Evolutionary conservation across 1,284 basidiomycete species (phyloP), one percentile per base, ranked within the genome.

Genomic region (Marasmius oreades): DNA sequence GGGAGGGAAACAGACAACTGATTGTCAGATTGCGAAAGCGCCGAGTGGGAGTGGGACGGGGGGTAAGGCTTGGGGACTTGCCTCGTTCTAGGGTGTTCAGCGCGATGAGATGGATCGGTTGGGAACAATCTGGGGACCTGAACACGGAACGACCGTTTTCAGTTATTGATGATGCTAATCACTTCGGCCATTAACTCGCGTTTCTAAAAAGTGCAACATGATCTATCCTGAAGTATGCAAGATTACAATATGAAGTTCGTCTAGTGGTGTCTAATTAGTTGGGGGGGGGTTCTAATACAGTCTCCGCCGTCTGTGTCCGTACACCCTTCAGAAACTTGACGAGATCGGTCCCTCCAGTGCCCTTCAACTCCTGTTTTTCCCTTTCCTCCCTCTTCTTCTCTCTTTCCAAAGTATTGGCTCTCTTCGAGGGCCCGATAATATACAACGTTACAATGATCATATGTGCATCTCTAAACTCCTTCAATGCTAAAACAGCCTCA

Each of bases 341-440:
- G 51, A 95, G 73, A 54, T 89, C 82, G 1, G 93, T 95, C 0
- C 94, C 94, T 1, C 94, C 94, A 0, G 94, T 96, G 1, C 93
- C 93, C 64, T 83, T 84, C 58, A 92, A 56, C 5, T 66, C 63
- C 1, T 53, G 44, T 50, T 61, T 56, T 64, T 57, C 70, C 64
- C 52, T 34, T 26, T 46, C 37, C n/a, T 33, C 14, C 48, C 11
- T 42, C 36, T 58, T 56, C 34, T 33, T 18, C 28, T 47, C 52
- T 26, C 22, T 53, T 43, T 46, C 50, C 50, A n/a, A 52, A 48
- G 43, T 44, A 52, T 24, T 34, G 6, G 51, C 71, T 59, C 73
- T 70, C 62, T 72, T 73, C 31, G 86, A 79, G 1, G 86, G 93
- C 20, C 85, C 85, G 28, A 95, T 73, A 61, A 95, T 94, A 70